Conservation (phyloP, 208 protist genomes). For the Wallacemonas sp. region DNA sequence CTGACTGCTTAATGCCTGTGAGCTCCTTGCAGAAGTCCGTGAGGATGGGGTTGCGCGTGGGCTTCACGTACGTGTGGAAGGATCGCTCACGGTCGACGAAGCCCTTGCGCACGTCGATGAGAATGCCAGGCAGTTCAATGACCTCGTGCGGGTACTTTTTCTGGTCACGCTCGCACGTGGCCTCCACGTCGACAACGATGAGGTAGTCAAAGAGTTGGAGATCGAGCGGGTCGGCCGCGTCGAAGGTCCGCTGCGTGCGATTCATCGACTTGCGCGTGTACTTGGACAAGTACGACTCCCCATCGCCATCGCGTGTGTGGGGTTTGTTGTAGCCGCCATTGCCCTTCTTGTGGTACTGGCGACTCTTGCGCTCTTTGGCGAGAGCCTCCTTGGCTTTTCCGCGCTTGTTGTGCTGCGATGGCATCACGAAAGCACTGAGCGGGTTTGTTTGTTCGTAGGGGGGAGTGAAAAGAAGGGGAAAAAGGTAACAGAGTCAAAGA, state of each 20-base stretch:
- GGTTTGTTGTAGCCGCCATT: background rate
- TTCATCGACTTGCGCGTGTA: constrained; percentile 25
- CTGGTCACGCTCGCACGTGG: constrained; percentile 80
- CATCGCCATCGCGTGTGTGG: constrained; percentile 6
- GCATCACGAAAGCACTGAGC: constrained; percentile 24
- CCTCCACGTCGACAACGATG: constrained; percentile 92
- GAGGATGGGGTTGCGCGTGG: constrained; percentile 80
- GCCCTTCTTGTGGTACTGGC: constrained; percentile 15
- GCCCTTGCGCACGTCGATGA: constrained; percentile 80
- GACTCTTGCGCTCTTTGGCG: constrained; percentile 32
- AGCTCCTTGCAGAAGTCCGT: constrained; percentile 92
- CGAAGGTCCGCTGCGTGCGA: constrained; percentile 41
- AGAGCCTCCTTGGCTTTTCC: constrained; percentile 65
- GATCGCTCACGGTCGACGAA: constrained; percentile 68
- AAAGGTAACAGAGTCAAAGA: too few relatives aligned
- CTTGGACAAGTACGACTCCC: constrained; percentile 41
- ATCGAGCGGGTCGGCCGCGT: constrained; percentile 69
- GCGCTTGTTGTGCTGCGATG: constrained; percentile 73
- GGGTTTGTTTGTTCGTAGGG: too few relatives aligned
- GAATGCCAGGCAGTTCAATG: constrained; percentile 94
- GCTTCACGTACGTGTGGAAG: constrained; percentile 92
- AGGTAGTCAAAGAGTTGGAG: constrained; percentile 93
- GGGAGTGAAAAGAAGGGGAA: too few relatives aligned
- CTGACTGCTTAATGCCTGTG: constrained; percentile 95
- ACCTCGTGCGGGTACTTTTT: constrained; percentile 91